Evolutionary conservation across 208 protist genomes (phyloP).

Genomic region (Leptomonas pyrrhocoris): DNA sequence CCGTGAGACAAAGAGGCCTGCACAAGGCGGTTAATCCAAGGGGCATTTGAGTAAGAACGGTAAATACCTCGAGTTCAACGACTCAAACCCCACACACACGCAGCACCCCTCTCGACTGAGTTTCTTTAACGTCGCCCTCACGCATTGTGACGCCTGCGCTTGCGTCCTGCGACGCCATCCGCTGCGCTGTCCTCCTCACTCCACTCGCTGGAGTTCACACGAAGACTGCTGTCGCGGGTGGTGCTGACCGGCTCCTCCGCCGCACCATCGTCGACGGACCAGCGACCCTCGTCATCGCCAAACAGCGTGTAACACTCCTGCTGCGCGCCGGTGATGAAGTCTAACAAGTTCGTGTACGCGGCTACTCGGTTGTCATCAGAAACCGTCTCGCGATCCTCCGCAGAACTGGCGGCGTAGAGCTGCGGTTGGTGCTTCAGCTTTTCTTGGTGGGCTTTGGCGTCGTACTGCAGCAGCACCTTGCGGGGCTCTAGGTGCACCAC

Average conservation of each 20-base stretch:
- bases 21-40: no score
- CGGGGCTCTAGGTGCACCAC: constrained; percentile 12
- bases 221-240: constrained; percentile 24
- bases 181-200: constrained; percentile 31
- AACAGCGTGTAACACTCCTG: constrained; percentile 69
- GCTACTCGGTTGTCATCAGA: constrained; percentile 12
- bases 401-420: constrained; percentile 22
- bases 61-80: no score
- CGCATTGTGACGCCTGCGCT: constrained; percentile 17
- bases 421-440: constrained; percentile 30
- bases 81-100: not conserved
- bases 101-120: no score
- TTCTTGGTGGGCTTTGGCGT: constrained; percentile 19
- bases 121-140: not conserved
- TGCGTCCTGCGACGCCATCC: constrained; percentile 1
- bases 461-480: constrained; percentile 27
- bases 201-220: constrained; percentile 41
- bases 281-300: constrained; percentile 38
- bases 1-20: no score
- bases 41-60: no score
- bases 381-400: constrained; percentile 17
- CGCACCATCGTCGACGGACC: constrained; percentile 18
- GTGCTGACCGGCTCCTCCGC: constrained; percentile 1
- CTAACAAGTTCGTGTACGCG: constrained; percentile 48
- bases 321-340: constrained; percentile 58